A percentile compares a stretch with the other conserved stretches of the same genome.
These are phyloP conservation scores for Bathelium albidoporum DNA, from an alignment of 495 filamentous ascomycete genomes.

Conservation along the genomic window DNA sequence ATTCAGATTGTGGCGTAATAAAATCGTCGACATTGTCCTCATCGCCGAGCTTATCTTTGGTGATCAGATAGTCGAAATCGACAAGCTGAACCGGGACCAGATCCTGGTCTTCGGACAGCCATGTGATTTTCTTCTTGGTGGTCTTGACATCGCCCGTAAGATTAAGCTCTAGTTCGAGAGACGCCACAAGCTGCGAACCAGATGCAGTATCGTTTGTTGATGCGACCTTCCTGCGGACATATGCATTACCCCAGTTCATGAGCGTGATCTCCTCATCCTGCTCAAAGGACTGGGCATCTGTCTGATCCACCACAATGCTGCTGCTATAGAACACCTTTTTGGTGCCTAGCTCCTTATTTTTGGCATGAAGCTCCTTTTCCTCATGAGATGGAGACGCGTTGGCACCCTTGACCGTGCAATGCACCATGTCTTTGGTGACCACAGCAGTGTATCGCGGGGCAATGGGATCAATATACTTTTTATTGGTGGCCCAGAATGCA, in stretches of 20 bases:
- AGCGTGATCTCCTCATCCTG: slow-evolving; percentile 86
- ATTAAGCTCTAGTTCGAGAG: slow-evolving; percentile 67
- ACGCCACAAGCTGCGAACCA: slow-evolving; percentile 41
- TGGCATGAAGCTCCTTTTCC: slow-evolving; percentile 74
- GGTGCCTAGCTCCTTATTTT: slow-evolving; percentile 71
- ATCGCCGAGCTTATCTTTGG: slow-evolving; percentile 77
- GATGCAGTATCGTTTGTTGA: slow-evolving; percentile 38
- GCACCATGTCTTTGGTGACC: slow-evolving; percentile 54
- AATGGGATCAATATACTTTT: slow-evolving; percentile 88
- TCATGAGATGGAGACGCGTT: slow-evolving; percentile 53
- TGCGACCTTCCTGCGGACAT: slow-evolving; percentile 63
- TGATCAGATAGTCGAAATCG: slow-evolving; percentile 87
- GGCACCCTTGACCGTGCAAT: slow-evolving; percentile 56
- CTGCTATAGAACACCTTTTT: slow-evolving; percentile 74
- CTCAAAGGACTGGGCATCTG: slow-evolving; percentile 69
- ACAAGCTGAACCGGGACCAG: slow-evolving; percentile 74
- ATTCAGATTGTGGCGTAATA: slow-evolving; percentile 64
- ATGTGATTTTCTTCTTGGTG: slow-evolving; percentile 93
- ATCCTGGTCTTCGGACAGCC: slow-evolving; percentile 68
- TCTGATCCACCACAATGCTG: slow-evolving; percentile 71
- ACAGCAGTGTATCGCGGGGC: slow-evolving; percentile 78
- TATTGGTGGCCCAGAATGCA: slow-evolving; percentile 87
- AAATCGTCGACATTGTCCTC: slow-evolving; percentile 75
- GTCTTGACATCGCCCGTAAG: slow-evolving; percentile 82
- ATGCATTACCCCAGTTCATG: slow-evolving; percentile 93